Evolutionary conservation across 306 rosid genomes (phyloP).

Genomic region (Comarum palustre): DNA sequence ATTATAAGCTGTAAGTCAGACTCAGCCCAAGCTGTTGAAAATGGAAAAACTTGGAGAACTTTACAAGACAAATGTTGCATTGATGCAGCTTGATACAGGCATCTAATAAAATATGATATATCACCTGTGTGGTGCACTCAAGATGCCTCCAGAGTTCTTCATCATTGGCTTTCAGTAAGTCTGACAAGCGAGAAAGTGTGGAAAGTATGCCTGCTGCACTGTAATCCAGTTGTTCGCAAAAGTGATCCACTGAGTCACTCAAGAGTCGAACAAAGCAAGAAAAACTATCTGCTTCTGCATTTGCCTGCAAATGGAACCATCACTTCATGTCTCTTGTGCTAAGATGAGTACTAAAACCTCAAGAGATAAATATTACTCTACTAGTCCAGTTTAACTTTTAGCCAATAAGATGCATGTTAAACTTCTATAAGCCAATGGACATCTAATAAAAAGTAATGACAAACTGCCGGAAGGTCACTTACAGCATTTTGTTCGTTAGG

Average conservation of each 20-base stretch:
- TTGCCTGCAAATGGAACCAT: conserved; percentile 36
- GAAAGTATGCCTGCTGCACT: conserved; percentile 72
- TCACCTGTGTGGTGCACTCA: conserved; percentile 65
- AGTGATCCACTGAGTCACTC: conserved; percentile 76
- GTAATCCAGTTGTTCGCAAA: conserved; percentile 75
- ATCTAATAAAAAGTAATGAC: conserved; percentile 1
- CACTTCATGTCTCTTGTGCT: neutral
- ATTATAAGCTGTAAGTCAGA: conserved; percentile 22
- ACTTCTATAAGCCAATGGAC: conserved; percentile 1
- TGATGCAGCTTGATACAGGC: neutral
- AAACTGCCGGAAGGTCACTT: conserved; percentile 34
- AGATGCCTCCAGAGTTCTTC: conserved; percentile 80
- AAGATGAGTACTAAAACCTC: neutral
- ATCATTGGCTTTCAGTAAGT: conserved; percentile 57
- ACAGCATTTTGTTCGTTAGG: conserved; percentile 57
- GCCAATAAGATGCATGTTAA: neutral
- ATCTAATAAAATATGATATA: neutral
- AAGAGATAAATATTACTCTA: neutral
- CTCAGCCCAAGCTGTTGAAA: conserved; percentile 10
- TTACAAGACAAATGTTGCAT: neutral
- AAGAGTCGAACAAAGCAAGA: conserved; percentile 72
- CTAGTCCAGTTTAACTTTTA: neutral
- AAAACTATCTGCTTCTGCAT: conserved; percentile 86
- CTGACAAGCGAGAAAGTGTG: conserved; percentile 63
- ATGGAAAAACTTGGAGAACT: neutral